Evolutionary conservation across 2,329 filamentous ascomycete genomes (phyloP).

Genomic region (Didymella arachidicola): DNA sequence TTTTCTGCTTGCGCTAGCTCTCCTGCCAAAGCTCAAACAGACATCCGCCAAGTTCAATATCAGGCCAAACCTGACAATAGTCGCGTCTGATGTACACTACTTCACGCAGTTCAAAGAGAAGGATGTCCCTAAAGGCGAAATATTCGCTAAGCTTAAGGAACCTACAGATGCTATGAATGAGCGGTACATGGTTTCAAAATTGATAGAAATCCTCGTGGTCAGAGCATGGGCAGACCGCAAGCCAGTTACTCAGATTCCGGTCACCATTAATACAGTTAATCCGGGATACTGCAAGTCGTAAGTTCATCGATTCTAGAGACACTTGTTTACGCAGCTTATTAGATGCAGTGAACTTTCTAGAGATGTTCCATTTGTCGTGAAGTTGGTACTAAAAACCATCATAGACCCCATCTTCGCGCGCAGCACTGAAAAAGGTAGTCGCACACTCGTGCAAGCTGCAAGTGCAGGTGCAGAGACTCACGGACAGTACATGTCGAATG

Average conservation of each 20-base stretch:
- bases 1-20: not conserved
- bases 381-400: not conserved
- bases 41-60: not conserved
- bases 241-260: not conserved
- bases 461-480: not conserved
- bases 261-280: not conserved
- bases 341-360: not conserved
- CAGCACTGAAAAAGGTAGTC: not conserved
- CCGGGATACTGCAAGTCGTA: not conserved
- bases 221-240: not conserved
- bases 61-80: not conserved
- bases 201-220: not conserved
- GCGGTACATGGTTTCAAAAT: not conserved
- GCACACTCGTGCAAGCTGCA: not conserved
- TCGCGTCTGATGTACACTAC: not conserved
- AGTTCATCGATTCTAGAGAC: not conserved
- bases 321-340: not conserved
- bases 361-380: not conserved
- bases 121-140: not conserved
- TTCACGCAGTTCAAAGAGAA: not conserved
- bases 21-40: not conserved
- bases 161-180: not conserved
- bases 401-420: not conserved
- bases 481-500: not conserved
- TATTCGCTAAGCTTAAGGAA: not conserved